Base-by-base conservation (phyloP, 495 filamentous ascomycete species). In the Glarea lozoyensis region DNA sequence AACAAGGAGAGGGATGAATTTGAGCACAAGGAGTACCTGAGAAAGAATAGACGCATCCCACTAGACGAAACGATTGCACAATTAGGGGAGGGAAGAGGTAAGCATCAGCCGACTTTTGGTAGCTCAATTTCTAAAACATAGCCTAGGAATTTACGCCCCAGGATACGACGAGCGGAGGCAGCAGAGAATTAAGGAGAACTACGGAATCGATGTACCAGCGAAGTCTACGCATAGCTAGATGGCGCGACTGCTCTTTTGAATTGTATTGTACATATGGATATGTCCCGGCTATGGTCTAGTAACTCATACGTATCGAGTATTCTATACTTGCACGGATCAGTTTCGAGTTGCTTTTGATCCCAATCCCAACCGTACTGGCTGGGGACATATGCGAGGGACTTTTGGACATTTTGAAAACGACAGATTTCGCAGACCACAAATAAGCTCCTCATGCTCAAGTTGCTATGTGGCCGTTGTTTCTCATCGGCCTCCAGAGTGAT, bases 81-180 rank as follows among this genome's bases (percentile, higher is more conserved):
- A 44, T 44, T 97, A 42, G 93, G 93, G 20, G 93, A 99, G 69
- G 87, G 88, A 47, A 74, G 89, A 77, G 85, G 88, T 92, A 72
- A 53, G 72, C 62, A 42, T 43, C 38, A 46, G 56, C 31, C 41
- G 10, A 27, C 22, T 10, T 18, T 21, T 22, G 20, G 19, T 19
- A 35, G 30, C 64, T 73, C 50, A 47, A 18, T 46, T 37, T 10
- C 12, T 30, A 23, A 17, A 69, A 43, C 19, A 20, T 1, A 36
- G 12, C 27, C 10, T 42, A 95, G 90, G 85, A 18, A 85, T 98
- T 46, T 74, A 82, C 46, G 86, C 72, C 21, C 81, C 84, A 11
- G 86, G 86, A 19, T 98, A 94, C 48, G 81, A 82, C 48, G 88
- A 97, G 69, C 70, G 93, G 61, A 78, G 93, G 52, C 71, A 75